Evolutionary conservation across 768 basidiomycete genomes (phyloP), one percentile per base, ranked within the genome.

Genomic region (Mycena olivaceomarginata): DNA sequence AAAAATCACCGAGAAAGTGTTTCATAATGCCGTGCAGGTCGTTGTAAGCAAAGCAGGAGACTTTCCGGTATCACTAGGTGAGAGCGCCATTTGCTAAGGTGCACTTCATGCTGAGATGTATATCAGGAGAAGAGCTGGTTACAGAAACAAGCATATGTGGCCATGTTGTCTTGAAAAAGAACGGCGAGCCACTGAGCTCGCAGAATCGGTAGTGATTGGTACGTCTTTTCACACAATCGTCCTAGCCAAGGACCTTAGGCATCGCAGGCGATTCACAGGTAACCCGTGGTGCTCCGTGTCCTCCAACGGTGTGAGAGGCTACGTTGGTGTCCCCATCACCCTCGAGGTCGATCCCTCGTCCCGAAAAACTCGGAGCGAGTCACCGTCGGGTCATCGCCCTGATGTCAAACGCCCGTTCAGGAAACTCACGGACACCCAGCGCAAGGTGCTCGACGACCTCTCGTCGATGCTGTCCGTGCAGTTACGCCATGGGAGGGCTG

Each of bases 71-170:
- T 53, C 37, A 8, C 8, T 59, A n/a, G 70, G 70, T 46, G 43
- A 10, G 43, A 15, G 43, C 15, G 9, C 43, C 31, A 31, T 31
- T 45, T 45, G 9, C 43, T 45, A 45, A 15, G 43, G 43, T 45
- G 43, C 10, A 45, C 10, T 15, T 15, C 10, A 10, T 10, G 43
- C 43, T 45, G 18, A 20, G 16, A 39, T 18, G 18, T 39, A n/a
- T 10, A n/a, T 10, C 39, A 66, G 77, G 74, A 0, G 74, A 78
- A 37, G 53, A 40, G 5, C 53, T 72, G 12, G 62, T 60, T 3
- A 57, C 69, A 18, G 77, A 72, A 37, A 78, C 70, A 7, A 78
- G 65, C 39, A 75, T 78, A 18, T 72, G 77, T 18, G 77, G 57
- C 18, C 74, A 75, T 63, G 67, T 75, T 25, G 66, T 70, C 2